A percentile compares a stretch with the other conserved stretches of the same genome.
Conservation (phyloP, 257 asterid species). For the Solanum virginianum region DNA sequence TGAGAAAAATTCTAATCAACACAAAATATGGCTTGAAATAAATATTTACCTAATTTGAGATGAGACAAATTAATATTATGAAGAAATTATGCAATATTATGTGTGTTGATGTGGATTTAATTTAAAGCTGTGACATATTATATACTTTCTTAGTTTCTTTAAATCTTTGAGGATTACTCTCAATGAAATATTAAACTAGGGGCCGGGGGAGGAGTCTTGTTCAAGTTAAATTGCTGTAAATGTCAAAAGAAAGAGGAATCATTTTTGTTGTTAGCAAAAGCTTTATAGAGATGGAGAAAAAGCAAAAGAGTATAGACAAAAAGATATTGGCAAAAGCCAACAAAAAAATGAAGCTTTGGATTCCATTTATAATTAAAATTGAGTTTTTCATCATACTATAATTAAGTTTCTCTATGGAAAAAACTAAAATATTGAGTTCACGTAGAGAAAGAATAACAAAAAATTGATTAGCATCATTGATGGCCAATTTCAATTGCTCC, state of each 20-base stretch:
- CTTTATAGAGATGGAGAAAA: not conserved
- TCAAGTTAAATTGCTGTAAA: slow-evolving; percentile 1
- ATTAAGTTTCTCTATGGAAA: not conserved
- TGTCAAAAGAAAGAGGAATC: slow-evolving; percentile 1
- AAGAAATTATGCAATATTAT: not conserved
- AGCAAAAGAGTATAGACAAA: slow-evolving; percentile 1
- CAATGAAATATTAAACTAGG: not conserved
- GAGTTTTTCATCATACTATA: not conserved
- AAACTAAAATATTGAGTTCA: not conserved
- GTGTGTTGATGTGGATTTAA: not conserved
- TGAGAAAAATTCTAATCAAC: not conserved
- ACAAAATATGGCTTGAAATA: too few species aligned
- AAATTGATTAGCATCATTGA: not conserved
- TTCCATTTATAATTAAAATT: not conserved
- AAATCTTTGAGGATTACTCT: not conserved
- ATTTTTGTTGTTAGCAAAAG: not conserved
- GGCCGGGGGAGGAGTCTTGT: not conserved
- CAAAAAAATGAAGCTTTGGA: slow-evolving; percentile 5
- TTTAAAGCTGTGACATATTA: not conserved
- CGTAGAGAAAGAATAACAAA: too few species aligned
- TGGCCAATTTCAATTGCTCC: not conserved
- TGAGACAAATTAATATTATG: not conserved
- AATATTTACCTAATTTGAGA: not conserved
- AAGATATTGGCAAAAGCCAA: slow-evolving; percentile 5
- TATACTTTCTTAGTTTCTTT: not conserved